Conservation (phyloP, 1,284 basidiomycete species). For the Blastosporella zonata region DNA sequence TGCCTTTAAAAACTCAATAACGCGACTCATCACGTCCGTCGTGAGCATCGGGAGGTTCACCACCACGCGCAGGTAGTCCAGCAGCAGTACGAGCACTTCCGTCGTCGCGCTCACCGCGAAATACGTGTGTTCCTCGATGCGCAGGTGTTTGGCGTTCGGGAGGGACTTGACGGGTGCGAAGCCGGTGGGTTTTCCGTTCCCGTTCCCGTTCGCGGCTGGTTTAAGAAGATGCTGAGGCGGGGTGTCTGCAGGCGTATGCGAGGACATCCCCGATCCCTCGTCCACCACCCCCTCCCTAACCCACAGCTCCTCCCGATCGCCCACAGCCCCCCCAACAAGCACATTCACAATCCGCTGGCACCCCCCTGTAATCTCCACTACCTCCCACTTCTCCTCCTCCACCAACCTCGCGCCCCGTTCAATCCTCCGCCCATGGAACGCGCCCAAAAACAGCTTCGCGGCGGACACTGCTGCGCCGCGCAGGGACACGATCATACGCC, state of each 20-base stretch:
- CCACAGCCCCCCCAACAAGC: constrained; percentile 80
- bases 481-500: constrained; percentile 89
- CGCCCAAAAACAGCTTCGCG: constrained; percentile 85
- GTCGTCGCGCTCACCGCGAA: constrained; percentile 87
- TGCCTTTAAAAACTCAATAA: constrained; percentile 95
- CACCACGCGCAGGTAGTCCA: constrained; percentile 88
- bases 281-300: constrained; percentile 29
- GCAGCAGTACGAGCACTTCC: constrained; percentile 71
- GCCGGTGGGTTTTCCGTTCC: background rate
- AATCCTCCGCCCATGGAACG: constrained; percentile 84
- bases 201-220: background rate
- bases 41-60: constrained; percentile 87
- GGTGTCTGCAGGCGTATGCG: background rate
- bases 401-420: constrained; percentile 85
- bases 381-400: constrained; percentile 88
- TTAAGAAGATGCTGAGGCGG: background rate
- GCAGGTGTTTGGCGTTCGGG: constrained; percentile 64
- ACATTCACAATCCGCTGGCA: constrained; percentile 74
- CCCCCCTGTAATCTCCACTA: constrained; percentile 66
- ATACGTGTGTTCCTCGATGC: constrained; percentile 82
- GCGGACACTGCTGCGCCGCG: constrained; percentile 82
- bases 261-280: background rate
- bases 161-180: background rate
- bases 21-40: constrained; percentile 90
- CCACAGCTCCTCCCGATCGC: constrained; percentile 72